Evolutionary conservation across 106 monocot species (phyloP).

Genomic region (Triglochin maritima): DNA sequence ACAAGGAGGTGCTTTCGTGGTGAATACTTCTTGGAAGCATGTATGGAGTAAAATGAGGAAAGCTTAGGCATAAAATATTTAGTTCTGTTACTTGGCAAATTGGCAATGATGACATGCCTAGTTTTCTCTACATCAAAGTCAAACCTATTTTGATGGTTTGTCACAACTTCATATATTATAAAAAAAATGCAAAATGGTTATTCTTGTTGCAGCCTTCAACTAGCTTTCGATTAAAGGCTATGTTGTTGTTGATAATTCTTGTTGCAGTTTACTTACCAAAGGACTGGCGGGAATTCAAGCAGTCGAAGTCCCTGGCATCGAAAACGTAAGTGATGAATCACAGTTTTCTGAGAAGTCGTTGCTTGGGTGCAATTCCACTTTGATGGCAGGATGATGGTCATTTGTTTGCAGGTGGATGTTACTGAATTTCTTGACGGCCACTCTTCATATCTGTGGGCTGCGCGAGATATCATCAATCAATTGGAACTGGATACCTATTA

Average conservation of each 20-base stretch:
- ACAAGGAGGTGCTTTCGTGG: no score
- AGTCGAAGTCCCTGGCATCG: constrained; percentile 54
- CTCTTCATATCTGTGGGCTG: constrained; percentile 55
- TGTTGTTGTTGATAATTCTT: no score
- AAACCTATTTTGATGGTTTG: no score
- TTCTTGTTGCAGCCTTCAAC: constrained; percentile 32
- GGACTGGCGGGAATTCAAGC: constrained; percentile 81
- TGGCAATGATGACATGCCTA: no score
- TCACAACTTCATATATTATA: no score
- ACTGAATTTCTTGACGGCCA: constrained; percentile 70
- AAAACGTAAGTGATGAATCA: constrained; percentile 42
- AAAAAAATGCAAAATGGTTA: no score
- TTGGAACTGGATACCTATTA: constrained; percentile 61
- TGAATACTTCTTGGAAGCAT: no score
- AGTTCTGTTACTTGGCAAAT: no score
- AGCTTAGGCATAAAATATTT: no score
- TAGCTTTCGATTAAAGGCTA: no score
- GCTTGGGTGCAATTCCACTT: not conserved
- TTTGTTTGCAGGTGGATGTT: constrained; percentile 62
- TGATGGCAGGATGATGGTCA: not conserved
- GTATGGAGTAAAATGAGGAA: no score
- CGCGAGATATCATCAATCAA: constrained; percentile 38
- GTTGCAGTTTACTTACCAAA: constrained; percentile 55
- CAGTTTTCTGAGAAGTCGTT: not conserved
- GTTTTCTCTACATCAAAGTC: no score